Evolutionary conservation across 306 rosid species (phyloP).

Genomic region (Chamaecrista fasciculata): DNA sequence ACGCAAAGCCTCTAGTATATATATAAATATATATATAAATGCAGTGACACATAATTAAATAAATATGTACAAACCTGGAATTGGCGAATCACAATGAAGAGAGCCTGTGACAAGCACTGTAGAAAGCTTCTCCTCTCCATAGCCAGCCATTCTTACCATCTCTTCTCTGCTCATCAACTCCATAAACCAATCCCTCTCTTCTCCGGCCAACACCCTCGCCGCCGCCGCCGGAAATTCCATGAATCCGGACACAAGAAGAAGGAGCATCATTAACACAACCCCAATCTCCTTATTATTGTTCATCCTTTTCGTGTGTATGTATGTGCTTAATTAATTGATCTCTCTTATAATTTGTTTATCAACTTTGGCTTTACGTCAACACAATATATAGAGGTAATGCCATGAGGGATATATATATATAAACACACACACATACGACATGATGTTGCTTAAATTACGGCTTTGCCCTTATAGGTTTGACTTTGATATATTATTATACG

Average conservation of each 20-base stretch:
- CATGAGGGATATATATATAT: not conserved
- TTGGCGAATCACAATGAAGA: slow-evolving; percentile 67
- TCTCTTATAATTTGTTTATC: slow-evolving; percentile 20
- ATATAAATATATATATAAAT: too few species aligned
- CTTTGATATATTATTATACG: slow-evolving; percentile 10
- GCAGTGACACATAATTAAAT: too few species aligned
- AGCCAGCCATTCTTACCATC: slow-evolving; percentile 67
- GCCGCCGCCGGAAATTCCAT: slow-evolving; percentile 12
- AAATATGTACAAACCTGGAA: slow-evolving; percentile 49
- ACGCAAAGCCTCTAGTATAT: too few species aligned
- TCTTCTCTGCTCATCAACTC: slow-evolving; percentile 60
- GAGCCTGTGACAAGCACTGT: slow-evolving; percentile 90
- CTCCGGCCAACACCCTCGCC: not conserved
- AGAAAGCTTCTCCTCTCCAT: slow-evolving; percentile 90
- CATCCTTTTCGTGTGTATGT: slow-evolving; percentile 35
- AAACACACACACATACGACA: too few species aligned
- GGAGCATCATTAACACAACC: slow-evolving; percentile 21
- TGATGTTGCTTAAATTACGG: not conserved
- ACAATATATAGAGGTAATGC: not conserved
- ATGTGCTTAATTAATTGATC: too few species aligned
- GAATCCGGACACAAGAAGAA: slow-evolving; percentile 24
- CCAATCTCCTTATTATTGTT: too few species aligned
- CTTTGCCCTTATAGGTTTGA: slow-evolving; percentile 40
- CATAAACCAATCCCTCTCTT: slow-evolving; percentile 25
- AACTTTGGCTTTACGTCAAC: slow-evolving; percentile 26